Percentiles rank a stretch among this genome's conserved stretches.
Conservation (phyloP, 495 filamentous ascomycete species). For the Trichoderma virens region DNA sequence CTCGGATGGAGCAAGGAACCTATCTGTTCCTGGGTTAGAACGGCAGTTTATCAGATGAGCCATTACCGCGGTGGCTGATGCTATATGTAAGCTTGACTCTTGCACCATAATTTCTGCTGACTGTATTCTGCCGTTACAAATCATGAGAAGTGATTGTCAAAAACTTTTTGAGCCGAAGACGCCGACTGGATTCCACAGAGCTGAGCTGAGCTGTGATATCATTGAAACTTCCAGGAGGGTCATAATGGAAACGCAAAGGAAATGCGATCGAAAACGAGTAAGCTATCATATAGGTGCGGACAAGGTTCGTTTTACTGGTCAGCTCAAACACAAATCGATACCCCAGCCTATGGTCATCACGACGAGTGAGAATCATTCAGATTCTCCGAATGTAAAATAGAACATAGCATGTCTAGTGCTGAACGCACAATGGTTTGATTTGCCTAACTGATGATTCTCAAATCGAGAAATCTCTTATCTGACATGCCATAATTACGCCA, state of each 20-base stretch:
- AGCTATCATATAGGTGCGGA: too few relatives aligned
- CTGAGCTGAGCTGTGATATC: too few relatives aligned
- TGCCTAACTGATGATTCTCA: conserved; percentile 9
- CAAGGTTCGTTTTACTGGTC: too few relatives aligned
- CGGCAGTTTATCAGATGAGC: background rate
- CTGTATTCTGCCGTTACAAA: background rate
- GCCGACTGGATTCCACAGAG: too few relatives aligned
- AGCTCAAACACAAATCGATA: too few relatives aligned
- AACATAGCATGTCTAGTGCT: conserved; percentile 1
- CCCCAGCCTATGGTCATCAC: too few relatives aligned
- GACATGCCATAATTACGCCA: conserved; percentile 12
- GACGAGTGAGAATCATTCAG: too few relatives aligned
- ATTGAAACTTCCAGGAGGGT: too few relatives aligned
- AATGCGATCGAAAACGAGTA: too few relatives aligned
- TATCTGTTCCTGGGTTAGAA: background rate
- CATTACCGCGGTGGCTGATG: background rate
- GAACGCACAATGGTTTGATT: conserved; percentile 8
- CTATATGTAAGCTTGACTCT: background rate
- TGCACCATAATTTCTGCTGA: background rate
- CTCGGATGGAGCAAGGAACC: background rate
- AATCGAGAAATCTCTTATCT: conserved; percentile 10
- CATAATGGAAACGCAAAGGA: too few relatives aligned
- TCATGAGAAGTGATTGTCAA: background rate
- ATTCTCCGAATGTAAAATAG: too few relatives aligned
- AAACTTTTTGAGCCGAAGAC: too few relatives aligned